Evolutionary conservation across 306 rosid species (phyloP).

Genomic region (Gillenia trifoliata): DNA sequence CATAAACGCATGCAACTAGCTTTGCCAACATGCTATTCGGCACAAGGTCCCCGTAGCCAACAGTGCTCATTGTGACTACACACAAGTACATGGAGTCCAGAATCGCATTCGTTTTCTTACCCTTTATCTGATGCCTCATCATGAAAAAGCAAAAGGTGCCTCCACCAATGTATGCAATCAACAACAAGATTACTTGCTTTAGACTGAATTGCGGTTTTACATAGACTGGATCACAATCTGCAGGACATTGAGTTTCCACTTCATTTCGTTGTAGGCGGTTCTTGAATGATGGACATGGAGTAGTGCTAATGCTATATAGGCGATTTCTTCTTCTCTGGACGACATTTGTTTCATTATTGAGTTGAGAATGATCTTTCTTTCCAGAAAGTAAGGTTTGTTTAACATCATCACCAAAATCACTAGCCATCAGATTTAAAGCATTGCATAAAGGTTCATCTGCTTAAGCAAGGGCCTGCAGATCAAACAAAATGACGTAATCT

Average conservation of each 20-base stretch:
- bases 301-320: not conserved
- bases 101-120: slow-evolving; percentile 51
- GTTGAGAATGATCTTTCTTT: slow-evolving; percentile 24
- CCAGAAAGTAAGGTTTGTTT: slow-evolving; percentile 48
- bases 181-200: slow-evolving; percentile 35
- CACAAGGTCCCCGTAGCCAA: slow-evolving; percentile 90
- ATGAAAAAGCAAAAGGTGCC: slow-evolving; percentile 70
- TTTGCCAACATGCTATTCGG: slow-evolving; percentile 56
- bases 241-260: slow-evolving; percentile 7
- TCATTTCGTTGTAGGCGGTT: slow-evolving; percentile 24
- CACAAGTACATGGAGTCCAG: slow-evolving; percentile 74
- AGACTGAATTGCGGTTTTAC: slow-evolving; percentile 33
- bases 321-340: slow-evolving; percentile 41
- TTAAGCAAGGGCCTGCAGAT: not conserved
- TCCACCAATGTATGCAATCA: slow-evolving; percentile 52
- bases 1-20: slow-evolving; percentile 67
- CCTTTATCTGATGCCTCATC: slow-evolving; percentile 47
- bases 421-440: slow-evolving; percentile 43
- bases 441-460: not conserved
- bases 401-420: slow-evolving; percentile 34
- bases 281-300: slow-evolving; percentile 24
- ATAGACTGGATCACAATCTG: not conserved
- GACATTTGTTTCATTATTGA: slow-evolving; percentile 30
- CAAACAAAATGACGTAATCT: not conserved
- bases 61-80: slow-evolving; percentile 89